These are phyloP conservation scores for Colletotrichum abscissum DNA, from an alignment of 2,329 filamentous ascomycete species.

Conservation along the genomic window DNA sequence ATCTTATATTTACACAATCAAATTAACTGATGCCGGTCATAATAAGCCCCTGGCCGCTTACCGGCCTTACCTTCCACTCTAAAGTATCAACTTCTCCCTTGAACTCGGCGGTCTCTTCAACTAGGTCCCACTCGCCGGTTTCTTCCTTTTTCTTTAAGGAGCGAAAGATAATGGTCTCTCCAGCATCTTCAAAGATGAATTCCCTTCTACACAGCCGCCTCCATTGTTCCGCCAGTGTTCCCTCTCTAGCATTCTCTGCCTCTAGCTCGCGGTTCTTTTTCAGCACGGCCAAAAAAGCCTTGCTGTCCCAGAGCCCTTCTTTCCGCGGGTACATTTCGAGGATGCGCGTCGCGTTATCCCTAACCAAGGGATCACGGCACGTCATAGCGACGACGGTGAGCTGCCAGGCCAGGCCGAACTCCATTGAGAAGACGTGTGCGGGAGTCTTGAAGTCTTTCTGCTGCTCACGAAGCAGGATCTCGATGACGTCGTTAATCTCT, in stretches of 20 bases:
- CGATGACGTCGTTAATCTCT: slow-evolving; percentile 52
- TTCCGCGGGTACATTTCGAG: slow-evolving; percentile 53
- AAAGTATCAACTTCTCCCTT: slow-evolving; percentile 43
- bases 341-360: slow-evolving; percentile 53
- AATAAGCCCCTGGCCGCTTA: slow-evolving; percentile 48
- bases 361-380: slow-evolving; percentile 51
- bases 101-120: slow-evolving; percentile 51
- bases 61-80: slow-evolving; percentile 48
- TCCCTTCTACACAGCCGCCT: slow-evolving; percentile 51
- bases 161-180: slow-evolving; percentile 47
- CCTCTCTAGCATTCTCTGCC: slow-evolving; percentile 44
- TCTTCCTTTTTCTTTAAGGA: slow-evolving; percentile 45
- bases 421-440: slow-evolving; percentile 54
- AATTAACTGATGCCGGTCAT: slow-evolving; percentile 31
- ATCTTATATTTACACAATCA: too few relatives aligned
- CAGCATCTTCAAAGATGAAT: slow-evolving; percentile 51
- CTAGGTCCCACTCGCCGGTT: slow-evolving; percentile 48
- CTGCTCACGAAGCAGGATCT: slow-evolving; percentile 47
- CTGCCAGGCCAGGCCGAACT: slow-evolving; percentile 58
- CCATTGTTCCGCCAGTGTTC: slow-evolving; percentile 51
- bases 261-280: slow-evolving; percentile 51
- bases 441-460: slow-evolving; percentile 29
- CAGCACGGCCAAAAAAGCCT: slow-evolving; percentile 52
- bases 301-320: slow-evolving; percentile 56
- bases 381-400: slow-evolving; percentile 54